Base-by-base conservation (phyloP, 163 green algal genomes). In the Chlamydomonas reinhardtii region DNA sequence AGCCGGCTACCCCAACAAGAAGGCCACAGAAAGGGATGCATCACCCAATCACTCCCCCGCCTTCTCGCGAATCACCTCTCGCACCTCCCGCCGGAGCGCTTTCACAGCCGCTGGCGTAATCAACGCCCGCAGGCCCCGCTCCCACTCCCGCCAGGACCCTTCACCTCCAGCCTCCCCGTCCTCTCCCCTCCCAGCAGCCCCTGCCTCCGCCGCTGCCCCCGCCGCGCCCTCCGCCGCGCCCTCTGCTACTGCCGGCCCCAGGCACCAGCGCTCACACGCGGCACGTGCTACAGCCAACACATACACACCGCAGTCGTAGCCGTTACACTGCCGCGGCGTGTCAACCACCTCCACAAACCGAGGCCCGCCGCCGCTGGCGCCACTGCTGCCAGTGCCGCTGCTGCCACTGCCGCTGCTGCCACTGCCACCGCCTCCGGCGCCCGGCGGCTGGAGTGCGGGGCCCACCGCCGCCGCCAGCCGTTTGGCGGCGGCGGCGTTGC, bases 301-400 rank as follows among this genome's bases (percentile, higher is more conserved):
- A 39, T 93, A 92, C 81, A 94, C 31, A 0, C 94, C 94, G 61
- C 94, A 96, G 74, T 96, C 94, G 52, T 94, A 89, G 24, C 80
- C 74, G 84, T 96, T 96, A 4, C 48, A 39, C 74, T 96, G 94
- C 61, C 89, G 68, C 19, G 92, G 92, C 25, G 71, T 85, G 17
- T 8, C 62, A 16, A 29, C 24, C 9, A 91, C 68, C 54, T 90
- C 70, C 16, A 86, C 85, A n/a, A 87, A 31, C 4, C 24, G 11
- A 37, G 25, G 52, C 2, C 71, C 56, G 19, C 59, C 31, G 35
- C 24, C 19, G 32, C 29, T 5, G 1, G n/a, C n/a, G n/a, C n/a
- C n/a, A 14, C 39, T 37, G 62, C 69, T 75, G 65, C 34, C 75
- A 68, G 29, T 79, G 62, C 19, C 61, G 62, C 27, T 43, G n/a